Percentiles rank a stretch among this genome's conserved stretches.
These are phyloP conservation scores for Byssochlamys sp. DNA, from an alignment of 2,329 filamentous ascomycete species.

Conservation along the genomic window DNA sequence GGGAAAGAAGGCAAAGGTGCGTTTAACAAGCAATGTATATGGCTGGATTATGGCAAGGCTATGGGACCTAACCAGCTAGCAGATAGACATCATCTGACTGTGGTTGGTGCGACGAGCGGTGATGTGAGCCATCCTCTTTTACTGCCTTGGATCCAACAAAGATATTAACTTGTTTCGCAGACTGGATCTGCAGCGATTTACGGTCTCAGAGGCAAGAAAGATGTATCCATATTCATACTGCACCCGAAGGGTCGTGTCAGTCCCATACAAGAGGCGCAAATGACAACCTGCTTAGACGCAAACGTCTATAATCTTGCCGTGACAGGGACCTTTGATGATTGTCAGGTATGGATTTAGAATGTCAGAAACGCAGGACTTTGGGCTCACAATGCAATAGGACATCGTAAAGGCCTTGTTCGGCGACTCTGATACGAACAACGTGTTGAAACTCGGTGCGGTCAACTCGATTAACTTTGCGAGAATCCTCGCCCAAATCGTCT, in stretches of 20 bases:
- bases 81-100: constrained; percentile 69
- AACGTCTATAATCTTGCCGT: constrained; percentile 92
- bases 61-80: too few relatives aligned
- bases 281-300: constrained; percentile 82
- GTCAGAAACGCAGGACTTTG: too few relatives aligned
- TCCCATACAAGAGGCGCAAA: constrained; percentile 89
- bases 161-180: too few relatives aligned
- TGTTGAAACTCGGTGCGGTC: constrained; percentile 77
- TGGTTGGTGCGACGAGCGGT: constrained; percentile 77
- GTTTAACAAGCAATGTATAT: too few relatives aligned
- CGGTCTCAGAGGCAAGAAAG: constrained; percentile 86
- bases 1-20: constrained; percentile 30
- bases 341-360: constrained; percentile 44
- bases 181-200: constrained; percentile 95
- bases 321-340: constrained; percentile 88
- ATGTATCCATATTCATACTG: constrained; percentile 91
- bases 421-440: constrained; percentile 72
- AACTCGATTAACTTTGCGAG: constrained; percentile 96
- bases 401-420: constrained; percentile 89
- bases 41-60: too few relatives aligned
- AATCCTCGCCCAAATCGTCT: constrained; percentile 91
- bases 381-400: constrained; percentile 38
- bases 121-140: constrained; percentile 26
- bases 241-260: constrained; percentile 84
- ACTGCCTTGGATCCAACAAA: too few relatives aligned